Evolutionary conservation across 768 basidiomycete genomes (phyloP).

Genomic region (Tremella fuciformis): DNA sequence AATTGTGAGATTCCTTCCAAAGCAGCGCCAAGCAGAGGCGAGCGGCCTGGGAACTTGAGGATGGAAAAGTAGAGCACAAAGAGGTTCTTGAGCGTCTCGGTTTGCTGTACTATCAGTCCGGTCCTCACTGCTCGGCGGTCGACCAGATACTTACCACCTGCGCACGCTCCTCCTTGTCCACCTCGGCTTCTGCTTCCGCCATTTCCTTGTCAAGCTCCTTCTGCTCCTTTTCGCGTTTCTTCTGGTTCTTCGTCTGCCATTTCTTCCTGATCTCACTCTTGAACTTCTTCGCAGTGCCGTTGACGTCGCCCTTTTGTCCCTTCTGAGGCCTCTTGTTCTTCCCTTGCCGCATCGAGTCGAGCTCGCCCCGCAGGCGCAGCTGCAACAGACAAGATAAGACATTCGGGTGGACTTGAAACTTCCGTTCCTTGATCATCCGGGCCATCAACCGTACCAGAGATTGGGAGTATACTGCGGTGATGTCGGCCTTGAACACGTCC

Average conservation of each 20-base stretch:
- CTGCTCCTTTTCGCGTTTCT: constrained; percentile 78
- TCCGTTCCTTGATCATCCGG: constrained; percentile 91
- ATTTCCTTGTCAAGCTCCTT: constrained; percentile 88
- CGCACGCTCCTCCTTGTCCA: constrained; percentile 85
- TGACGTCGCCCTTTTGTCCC: constrained; percentile 56
- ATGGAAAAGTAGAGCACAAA: constrained; percentile 97
- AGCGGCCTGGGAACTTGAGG: constrained; percentile 76
- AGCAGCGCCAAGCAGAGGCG: constrained; percentile 74
- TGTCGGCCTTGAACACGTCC: constrained; percentile 76
- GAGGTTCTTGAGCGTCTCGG: constrained; percentile 93
- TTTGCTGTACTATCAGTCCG: constrained; percentile 63
- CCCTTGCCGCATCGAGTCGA: constrained; percentile 62
- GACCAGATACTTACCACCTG: constrained; percentile 61
- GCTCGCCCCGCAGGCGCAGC: constrained; percentile 80
- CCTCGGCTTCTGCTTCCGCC: constrained; percentile 87
- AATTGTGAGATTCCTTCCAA: constrained; percentile 89
- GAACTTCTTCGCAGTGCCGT: constrained; percentile 59
- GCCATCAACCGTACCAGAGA: constrained; percentile 86
- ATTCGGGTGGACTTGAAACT: constrained; percentile 83
- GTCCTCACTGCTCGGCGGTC: neutral
- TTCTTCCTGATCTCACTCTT: constrained; percentile 56
- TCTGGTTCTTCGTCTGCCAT: constrained; percentile 88
- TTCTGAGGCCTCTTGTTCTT: constrained; percentile 51
- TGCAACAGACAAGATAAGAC: constrained; percentile 79
- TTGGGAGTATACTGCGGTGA: constrained; percentile 74